Conservation (phyloP, 495 filamentous ascomycete species). For the Penicillium paradoxum region DNA sequence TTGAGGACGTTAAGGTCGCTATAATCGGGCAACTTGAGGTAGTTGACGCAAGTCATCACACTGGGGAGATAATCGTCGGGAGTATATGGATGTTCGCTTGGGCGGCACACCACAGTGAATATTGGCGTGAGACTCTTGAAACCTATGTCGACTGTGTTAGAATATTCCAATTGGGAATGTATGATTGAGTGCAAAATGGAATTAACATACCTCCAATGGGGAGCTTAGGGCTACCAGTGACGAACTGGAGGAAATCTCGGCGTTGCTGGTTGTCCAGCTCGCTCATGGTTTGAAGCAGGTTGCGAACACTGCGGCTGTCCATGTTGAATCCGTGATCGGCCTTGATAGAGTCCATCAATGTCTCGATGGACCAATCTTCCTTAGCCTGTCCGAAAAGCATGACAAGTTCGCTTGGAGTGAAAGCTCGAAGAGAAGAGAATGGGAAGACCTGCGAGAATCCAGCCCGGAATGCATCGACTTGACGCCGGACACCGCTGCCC, state of each 20-base stretch:
- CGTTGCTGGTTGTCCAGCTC: constrained; percentile 70
- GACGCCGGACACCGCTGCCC: constrained; percentile 76
- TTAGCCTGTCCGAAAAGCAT: constrained; percentile 92
- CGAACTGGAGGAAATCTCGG: constrained; percentile 95
- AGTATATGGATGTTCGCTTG: constrained; percentile 87
- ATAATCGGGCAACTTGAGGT: constrained; percentile 97
- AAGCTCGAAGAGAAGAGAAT: constrained; percentile 84
- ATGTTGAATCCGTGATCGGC: constrained; percentile 99
- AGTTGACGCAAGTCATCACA: constrained; percentile 99
- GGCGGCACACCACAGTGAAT: constrained; percentile 98
- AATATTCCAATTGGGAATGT: constrained; percentile 17
- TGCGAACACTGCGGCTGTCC: constrained; percentile 95
- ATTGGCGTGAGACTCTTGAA: constrained; percentile 96
- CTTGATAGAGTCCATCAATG: constrained; percentile 96
- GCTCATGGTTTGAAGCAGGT: constrained; percentile 93
- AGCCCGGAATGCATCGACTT: constrained; percentile 83
- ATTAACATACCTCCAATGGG: constrained; percentile 82
- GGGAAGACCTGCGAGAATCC: constrained; percentile 98
- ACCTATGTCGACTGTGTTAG: constrained; percentile 47
- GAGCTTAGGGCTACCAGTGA: constrained; percentile 96
- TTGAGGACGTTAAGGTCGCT: constrained; percentile 70
- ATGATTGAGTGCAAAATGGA: neutral
- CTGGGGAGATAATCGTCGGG: constrained; percentile 97
- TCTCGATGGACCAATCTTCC: constrained; percentile 97
- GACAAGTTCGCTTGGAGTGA: constrained; percentile 94